Evolutionary conservation across 495 filamentous ascomycete species (phyloP).

Genomic region (Hypoxylon crocopeplum): DNA sequence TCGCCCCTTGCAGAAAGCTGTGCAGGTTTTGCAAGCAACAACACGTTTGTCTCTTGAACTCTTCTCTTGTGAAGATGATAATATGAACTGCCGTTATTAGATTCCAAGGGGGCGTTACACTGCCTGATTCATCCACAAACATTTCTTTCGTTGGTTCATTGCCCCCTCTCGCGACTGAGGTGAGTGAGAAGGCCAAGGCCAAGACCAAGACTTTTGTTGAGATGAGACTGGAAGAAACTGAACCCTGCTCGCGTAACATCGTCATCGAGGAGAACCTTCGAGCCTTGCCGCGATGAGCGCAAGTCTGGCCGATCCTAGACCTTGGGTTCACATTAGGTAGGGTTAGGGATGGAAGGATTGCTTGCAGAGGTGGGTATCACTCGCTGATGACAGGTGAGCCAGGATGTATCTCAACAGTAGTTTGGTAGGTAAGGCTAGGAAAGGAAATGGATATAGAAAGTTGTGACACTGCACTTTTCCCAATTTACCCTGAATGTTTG

Average conservation of each 20-base stretch:
- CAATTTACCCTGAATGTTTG: constrained; percentile 4
- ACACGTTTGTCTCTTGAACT: no score
- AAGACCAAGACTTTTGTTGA: constrained; percentile 9
- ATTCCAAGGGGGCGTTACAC: no score
- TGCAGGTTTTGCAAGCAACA: no score
- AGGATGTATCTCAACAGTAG: constrained; percentile 4
- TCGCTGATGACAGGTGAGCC: constrained; percentile 2
- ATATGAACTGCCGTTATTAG: constrained; percentile 4
- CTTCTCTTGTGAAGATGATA: neutral
- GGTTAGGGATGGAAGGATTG: constrained; percentile 16
- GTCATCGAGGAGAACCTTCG: neutral
- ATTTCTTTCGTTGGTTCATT: neutral
- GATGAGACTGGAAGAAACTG: constrained; percentile 6
- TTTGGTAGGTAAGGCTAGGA: neutral
- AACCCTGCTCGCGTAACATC: constrained; percentile 21
- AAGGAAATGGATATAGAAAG: constrained; percentile 1
- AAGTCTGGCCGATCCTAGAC: constrained; percentile 5
- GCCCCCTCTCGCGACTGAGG: neutral
- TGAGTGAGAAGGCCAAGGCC: no score
- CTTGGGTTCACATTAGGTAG: constrained; percentile 2
- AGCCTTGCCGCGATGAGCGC: constrained; percentile 17
- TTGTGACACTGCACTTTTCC: neutral
- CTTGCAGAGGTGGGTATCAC: constrained; percentile 26
- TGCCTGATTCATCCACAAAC: neutral
- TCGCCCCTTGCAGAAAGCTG: neutral